Conservation (phyloP, 768 basidiomycete genomes). For the Macrocybe gigantea region DNA sequence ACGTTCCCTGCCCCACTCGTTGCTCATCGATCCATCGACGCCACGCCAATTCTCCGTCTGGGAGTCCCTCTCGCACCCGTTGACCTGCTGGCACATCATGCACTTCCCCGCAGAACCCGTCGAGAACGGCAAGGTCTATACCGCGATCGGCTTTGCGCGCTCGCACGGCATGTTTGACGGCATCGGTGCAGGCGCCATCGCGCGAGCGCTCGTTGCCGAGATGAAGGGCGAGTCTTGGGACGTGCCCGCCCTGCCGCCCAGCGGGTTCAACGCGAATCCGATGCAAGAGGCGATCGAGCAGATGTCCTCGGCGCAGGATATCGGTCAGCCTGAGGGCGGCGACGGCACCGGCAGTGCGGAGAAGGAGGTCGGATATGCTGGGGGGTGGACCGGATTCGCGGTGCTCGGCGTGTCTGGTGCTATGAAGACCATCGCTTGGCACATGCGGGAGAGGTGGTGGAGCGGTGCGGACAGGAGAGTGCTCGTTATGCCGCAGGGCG, state of each 20-base stretch:
- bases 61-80: conserved; percentile 26
- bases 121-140: conserved; percentile 22
- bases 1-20: conserved; percentile 25
- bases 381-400: conserved; percentile 16
- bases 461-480: conserved; percentile 27
- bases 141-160: conserved; percentile 35
- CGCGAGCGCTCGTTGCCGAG: conserved; percentile 33
- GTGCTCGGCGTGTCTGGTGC: conserved; percentile 21
- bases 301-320: background rate
- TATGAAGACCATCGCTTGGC: conserved; percentile 27
- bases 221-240: conserved; percentile 30
- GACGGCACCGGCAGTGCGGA: no score
- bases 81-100: conserved; percentile 40
- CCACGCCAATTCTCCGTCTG: conserved; percentile 29
- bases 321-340: background rate
- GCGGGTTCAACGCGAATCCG: conserved; percentile 27
- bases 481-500: conserved; percentile 25
- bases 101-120: conserved; percentile 27
- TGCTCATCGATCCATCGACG: conserved; percentile 33
- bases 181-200: conserved; percentile 28
- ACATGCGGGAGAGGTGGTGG: conserved; percentile 30
- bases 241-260: conserved; percentile 24
- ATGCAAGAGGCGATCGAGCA: conserved; percentile 22
- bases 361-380: no score
- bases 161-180: conserved; percentile 39